Evolutionary conservation across 2,329 filamentous ascomycete species (phyloP).

Genomic region (Ascocoryne sarcoides): DNA sequence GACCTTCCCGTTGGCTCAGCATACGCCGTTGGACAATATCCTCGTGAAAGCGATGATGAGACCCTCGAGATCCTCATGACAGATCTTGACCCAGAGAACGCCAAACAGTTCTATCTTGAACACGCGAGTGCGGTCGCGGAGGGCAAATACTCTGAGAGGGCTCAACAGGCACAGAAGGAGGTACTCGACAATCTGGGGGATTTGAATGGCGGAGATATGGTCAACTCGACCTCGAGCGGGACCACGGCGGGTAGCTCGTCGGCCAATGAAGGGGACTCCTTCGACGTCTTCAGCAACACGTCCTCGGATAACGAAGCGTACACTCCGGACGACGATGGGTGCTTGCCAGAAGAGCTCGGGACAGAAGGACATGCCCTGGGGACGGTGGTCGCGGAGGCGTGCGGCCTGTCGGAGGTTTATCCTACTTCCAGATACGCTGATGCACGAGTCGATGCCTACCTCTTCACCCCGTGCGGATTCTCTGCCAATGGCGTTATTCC

Average conservation of each 20-base stretch:
- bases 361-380: conserved; percentile 92
- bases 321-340: conserved; percentile 47
- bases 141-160: conserved; percentile 62
- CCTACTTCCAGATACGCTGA: conserved; percentile 81
- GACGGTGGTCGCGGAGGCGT: conserved; percentile 82
- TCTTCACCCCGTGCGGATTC: conserved; percentile 95
- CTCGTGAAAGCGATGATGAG: conserved; percentile 51
- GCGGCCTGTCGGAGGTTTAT: conserved; percentile 84
- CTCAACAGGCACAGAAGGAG: conserved; percentile 52
- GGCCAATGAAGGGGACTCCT: conserved; percentile 37
- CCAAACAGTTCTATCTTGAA: conserved; percentile 66
- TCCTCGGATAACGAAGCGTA: conserved; percentile 52
- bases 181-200: conserved; percentile 51
- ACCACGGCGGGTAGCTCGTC: conserved; percentile 30
- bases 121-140: conserved; percentile 86
- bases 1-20: conserved; percentile 29
- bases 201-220: conserved; percentile 41
- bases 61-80: conserved; percentile 69
- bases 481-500: conserved; percentile 95
- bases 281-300: conserved; percentile 77
- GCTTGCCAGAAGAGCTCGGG: conserved; percentile 64
- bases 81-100: conserved; percentile 58
- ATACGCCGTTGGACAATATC: conserved; percentile 14
- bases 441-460: conserved; percentile 86
- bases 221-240: conserved; percentile 31